A percentile compares a stretch with the other conserved stretches of the same genome.
These are phyloP conservation scores for Hanseniaspora vineae DNA, from an alignment of 805 yeast species.

Conservation along the genomic window DNA sequence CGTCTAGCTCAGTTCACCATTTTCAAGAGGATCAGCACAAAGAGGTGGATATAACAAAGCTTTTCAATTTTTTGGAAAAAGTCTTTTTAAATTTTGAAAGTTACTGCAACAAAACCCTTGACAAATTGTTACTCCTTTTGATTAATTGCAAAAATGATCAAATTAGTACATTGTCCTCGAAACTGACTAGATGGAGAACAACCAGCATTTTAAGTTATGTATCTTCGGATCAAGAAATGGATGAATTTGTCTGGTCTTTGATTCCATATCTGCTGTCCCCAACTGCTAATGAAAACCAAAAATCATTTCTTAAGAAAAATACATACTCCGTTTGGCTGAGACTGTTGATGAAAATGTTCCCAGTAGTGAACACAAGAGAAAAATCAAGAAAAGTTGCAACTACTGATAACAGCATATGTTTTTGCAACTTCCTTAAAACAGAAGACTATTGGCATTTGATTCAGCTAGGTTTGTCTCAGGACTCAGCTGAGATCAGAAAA, in stretches of 20 bases:
- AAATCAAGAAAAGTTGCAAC: background rate
- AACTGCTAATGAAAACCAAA: constrained; percentile 15
- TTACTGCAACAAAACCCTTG: constrained; percentile 7
- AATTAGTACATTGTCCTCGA: constrained; percentile 27
- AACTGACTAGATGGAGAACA: constrained; percentile 44
- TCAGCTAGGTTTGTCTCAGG: constrained; percentile 42
- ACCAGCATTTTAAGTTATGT: constrained; percentile 17
- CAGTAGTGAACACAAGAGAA: background rate
- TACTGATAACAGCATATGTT: background rate
- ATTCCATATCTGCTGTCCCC: constrained; percentile 26
- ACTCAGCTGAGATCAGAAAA: constrained; percentile 56
- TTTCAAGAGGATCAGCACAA: background rate
- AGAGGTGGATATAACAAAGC: background rate
- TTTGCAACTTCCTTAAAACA: constrained; percentile 6
- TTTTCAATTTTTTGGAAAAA: background rate
- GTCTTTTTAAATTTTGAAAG: background rate
- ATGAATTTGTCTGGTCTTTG: constrained; percentile 33
- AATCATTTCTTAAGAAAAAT: constrained; percentile 28
- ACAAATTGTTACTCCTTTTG: constrained; percentile 22
- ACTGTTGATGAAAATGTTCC: constrained; percentile 25
- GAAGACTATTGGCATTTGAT: constrained; percentile 42
- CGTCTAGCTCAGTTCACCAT: background rate
- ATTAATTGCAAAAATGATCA: constrained; percentile 27
- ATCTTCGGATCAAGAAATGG: constrained; percentile 10
- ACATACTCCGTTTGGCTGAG: constrained; percentile 44